phyloP scores from a whole-genome alignment of 345 rosid genomes.

The Gossypium longicalyx region DNA sequence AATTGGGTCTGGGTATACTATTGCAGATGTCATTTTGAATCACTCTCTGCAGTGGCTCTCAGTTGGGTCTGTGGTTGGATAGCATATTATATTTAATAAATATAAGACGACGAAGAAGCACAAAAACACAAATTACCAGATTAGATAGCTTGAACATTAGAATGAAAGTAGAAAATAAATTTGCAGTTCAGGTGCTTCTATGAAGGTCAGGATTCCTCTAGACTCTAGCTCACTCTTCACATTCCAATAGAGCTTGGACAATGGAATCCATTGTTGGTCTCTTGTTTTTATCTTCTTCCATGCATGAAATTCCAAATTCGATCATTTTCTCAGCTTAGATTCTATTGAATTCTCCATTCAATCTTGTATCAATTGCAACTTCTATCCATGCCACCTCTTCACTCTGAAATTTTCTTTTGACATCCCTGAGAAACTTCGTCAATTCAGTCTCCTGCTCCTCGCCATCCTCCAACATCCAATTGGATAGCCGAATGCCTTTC shows the following conservation, averaged over 20 bases:
- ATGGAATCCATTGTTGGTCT: constrained; percentile 27
- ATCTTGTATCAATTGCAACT: background rate
- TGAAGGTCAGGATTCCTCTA: too few relatives aligned
- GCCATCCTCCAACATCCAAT: constrained; percentile 20
- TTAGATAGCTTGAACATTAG: too few relatives aligned
- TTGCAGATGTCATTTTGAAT: too few relatives aligned
- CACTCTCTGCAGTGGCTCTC: too few relatives aligned
- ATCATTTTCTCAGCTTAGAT: constrained; percentile 13
- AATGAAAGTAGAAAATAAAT: too few relatives aligned
- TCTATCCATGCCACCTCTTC: too few relatives aligned
- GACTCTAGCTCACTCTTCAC: constrained; percentile 2
- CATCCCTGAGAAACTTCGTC: constrained; percentile 21
- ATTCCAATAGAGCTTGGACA: constrained; percentile 23
- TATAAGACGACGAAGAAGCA: too few relatives aligned
- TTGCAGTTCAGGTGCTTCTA: too few relatives aligned
- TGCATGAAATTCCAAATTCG: constrained; percentile 12
- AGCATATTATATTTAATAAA: too few relatives aligned
- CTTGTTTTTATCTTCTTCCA: constrained; percentile 7
- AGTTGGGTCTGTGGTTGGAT: too few relatives aligned
- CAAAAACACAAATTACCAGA: too few relatives aligned
- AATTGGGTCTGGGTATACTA: too few relatives aligned
- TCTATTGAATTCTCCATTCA: background rate
- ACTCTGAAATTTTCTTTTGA: constrained; percentile 16
- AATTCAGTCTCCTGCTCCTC: constrained; percentile 31
- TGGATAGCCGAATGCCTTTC: constrained; percentile 23